Percentiles rank a stretch among this genome's conserved stretches.
Conservation (phyloP, 179 eudicot genomes). For the Silene coronaria region DNA sequence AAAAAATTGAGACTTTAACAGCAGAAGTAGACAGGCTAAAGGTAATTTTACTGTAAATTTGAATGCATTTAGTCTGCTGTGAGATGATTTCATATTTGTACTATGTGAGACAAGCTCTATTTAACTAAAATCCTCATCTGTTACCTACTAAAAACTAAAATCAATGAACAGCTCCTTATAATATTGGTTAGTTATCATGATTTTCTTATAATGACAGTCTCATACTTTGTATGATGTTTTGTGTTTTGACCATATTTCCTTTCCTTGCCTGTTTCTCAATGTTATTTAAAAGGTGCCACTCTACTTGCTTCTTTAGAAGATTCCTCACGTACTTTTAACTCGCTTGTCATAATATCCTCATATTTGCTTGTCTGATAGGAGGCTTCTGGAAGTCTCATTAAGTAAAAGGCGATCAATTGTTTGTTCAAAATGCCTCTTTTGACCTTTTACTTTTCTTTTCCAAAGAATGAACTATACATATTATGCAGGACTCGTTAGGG, state of each 20-base stretch:
- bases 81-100: too few relatives aligned
- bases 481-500: constrained; percentile 44
- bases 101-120: too few relatives aligned
- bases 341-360: not conserved
- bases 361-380: not conserved
- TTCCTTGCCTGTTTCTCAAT: constrained; percentile 9
- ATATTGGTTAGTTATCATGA: too few relatives aligned
- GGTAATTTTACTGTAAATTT: constrained; percentile 37
- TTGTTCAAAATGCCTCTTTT: constrained; percentile 9
- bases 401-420: constrained; percentile 1
- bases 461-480: constrained; percentile 13
- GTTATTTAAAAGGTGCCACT: not conserved
- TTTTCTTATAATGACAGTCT: too few relatives aligned
- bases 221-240: not conserved
- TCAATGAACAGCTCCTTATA: too few relatives aligned
- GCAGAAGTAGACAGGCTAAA: constrained; percentile 68
- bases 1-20: constrained; percentile 49
- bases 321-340: not conserved
- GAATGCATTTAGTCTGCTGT: not conserved
- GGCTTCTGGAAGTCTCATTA: not conserved
- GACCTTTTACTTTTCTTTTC: constrained; percentile 1
- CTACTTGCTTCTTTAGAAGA: constrained; percentile 1
- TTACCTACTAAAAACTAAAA: too few relatives aligned
- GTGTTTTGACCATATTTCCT: not conserved
- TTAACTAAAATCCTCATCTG: too few relatives aligned